These are phyloP conservation scores for Bauhinia variegata DNA, from an alignment of 306 rosid genomes.

Conservation along the genomic window DNA sequence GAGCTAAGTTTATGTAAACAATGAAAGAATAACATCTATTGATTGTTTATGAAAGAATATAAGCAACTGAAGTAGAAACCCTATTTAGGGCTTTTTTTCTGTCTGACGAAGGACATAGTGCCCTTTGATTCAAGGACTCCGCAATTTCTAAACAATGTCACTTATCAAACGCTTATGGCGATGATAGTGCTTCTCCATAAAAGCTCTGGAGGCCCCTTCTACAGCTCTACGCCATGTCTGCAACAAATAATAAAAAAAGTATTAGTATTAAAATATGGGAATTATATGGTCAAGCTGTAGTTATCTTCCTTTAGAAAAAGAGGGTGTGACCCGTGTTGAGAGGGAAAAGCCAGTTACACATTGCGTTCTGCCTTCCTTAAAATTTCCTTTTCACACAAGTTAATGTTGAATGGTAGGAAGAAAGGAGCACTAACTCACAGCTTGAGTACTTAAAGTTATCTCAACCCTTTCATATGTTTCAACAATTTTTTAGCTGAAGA, in stretches of 20 bases:
- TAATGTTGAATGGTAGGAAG: too few species aligned
- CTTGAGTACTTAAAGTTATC: too few species aligned
- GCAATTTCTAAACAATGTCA: conserved; percentile 58
- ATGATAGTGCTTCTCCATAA: conserved; percentile 84
- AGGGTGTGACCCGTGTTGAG: not conserved
- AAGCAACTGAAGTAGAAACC: not conserved
- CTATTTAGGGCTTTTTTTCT: conserved; percentile 1
- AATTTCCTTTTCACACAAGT: too few species aligned
- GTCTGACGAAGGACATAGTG: not conserved
- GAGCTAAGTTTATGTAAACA: not conserved
- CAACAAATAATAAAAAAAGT: conserved; percentile 15
- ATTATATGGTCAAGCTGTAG: not conserved
- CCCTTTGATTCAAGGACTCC: too few species aligned
- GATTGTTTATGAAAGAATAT: conserved; percentile 30
- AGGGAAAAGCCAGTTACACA: not conserved
- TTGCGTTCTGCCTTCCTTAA: not conserved
- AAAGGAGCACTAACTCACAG: too few species aligned
- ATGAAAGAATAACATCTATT: conserved; percentile 18
- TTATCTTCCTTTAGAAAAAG: not conserved
- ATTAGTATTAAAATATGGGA: not conserved
- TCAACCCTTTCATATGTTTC: too few species aligned
- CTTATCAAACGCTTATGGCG: conserved; percentile 77
- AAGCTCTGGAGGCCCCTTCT: conserved; percentile 80
- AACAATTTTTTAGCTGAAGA: too few species aligned
- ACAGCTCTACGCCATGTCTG: conserved; percentile 88